Base-by-base conservation (phyloP, 768 basidiomycete species). In the Amanita brunnescens region DNA sequence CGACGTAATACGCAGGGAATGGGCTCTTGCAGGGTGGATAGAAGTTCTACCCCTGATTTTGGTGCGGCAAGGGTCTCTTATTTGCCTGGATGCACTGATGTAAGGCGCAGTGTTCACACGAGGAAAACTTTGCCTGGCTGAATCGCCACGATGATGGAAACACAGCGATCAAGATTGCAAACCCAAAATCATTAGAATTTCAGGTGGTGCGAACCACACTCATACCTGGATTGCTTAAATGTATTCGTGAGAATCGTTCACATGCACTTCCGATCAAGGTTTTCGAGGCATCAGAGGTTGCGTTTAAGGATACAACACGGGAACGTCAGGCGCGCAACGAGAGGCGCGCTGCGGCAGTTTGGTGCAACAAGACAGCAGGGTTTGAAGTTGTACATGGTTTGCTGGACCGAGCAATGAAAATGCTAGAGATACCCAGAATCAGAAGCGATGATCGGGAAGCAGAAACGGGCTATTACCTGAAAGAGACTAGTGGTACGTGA, bases 161-260 rank as follows among this genome's bases (percentile, higher is more conserved):
- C 32, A 77, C 79, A 18, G 95, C 87, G 1, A 83, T 98, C 55
- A 87, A 87, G 59, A 91, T 98, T 54, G 92, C 88, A 52, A 99
- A 99, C 69, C 96, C 96, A 0, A 97, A 96, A 71, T 91, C 96
- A 20, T 78, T 91, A 57, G 96, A 98, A 66, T 98, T 96, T 70
- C 96, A 99, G 70, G 87, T 98, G 52, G 92, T 98, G 39, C 88
- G 96, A 55, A 97, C 96, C 1, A 91, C 94, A 23, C 83, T 99
- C 49, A 73, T 99, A 6, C 94, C 95, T 12, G 96, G 96, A 46
- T 81, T 99, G 40, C 81, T 99, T 59, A 99, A 99, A 72, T 96
- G 94, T 14, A 75, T 96, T 40, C 86, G 96, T 59, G 96, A 99
- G 71, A 99, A 99, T 72, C 83, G 89, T 47, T 90, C 90, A 55